These are phyloP conservation scores for Agapanthus africanus DNA, from an alignment of 106 monocot species.

Conservation along the genomic window DNA sequence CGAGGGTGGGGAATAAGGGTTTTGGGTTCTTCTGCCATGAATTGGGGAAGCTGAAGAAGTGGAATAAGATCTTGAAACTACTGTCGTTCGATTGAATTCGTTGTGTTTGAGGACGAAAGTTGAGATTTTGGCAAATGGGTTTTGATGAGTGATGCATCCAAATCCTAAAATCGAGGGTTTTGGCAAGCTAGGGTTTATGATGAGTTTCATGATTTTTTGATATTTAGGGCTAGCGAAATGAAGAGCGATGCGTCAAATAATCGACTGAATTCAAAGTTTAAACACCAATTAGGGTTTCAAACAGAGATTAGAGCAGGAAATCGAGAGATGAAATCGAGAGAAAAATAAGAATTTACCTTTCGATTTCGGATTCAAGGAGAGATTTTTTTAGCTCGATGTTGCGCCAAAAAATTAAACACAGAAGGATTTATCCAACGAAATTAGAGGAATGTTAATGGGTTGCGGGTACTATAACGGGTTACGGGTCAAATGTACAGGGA, in stretches of 20 bases:
- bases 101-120: constrained; percentile 3
- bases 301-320: not conserved
- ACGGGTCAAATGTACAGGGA: no score
- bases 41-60: constrained; percentile 8
- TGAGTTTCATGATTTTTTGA: constrained; percentile 2
- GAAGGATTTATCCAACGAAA: no score
- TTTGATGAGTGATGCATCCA: constrained; percentile 6
- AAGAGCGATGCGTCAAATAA: not conserved
- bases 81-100: not conserved
- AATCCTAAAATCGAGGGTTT: constrained; percentile 11
- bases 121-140: constrained; percentile 11
- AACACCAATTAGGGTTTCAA: not conserved
- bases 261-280: not conserved
- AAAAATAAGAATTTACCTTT: not conserved
- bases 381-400: no score
- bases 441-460: no score
- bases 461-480: no score
- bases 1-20: constrained; percentile 28
- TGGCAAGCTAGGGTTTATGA: not conserved
- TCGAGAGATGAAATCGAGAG: not conserved
- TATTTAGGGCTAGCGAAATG: not conserved
- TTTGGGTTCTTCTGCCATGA: constrained; percentile 2
- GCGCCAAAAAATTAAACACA: no score
- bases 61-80: not conserved
- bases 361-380: not conserved